These are phyloP conservation scores for Eimeria praecox DNA, from an alignment of 169 alveolate genomes.

Conservation along the genomic window DNA sequence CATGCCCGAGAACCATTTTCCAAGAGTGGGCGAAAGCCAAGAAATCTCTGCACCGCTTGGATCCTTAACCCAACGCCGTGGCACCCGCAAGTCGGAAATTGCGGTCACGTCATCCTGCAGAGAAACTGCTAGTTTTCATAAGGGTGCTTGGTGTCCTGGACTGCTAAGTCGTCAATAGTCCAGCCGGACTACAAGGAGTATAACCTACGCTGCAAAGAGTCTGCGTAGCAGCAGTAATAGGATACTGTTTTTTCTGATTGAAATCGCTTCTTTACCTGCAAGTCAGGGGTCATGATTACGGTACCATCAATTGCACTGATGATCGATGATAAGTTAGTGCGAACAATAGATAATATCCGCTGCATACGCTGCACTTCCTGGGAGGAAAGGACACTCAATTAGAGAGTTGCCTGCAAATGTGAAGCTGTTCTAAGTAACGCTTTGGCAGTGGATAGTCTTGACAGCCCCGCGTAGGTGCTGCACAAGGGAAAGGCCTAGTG, in stretches of 20 bases:
- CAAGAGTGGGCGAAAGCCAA: slow-evolving; percentile 97
- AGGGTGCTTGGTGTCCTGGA: background rate
- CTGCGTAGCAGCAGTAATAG: background rate
- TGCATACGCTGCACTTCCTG: slow-evolving; percentile 98
- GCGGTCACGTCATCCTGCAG: slow-evolving; percentile 88
- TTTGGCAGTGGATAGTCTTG: background rate
- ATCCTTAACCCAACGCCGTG: slow-evolving; percentile 97
- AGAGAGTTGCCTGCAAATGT: background rate
- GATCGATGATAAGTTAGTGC: slow-evolving; percentile 92
- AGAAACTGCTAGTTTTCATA: background rate
- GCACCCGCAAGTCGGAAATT: slow-evolving; percentile 93
- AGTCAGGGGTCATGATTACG: slow-evolving; percentile 96
- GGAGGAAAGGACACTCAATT: background rate
- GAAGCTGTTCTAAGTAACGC: background rate
- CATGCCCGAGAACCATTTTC: slow-evolving; percentile 97
- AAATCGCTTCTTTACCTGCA: slow-evolving; percentile 83
- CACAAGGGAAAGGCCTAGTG: background rate
- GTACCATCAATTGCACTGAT: slow-evolving; percentile 97
- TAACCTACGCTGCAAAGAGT: background rate
- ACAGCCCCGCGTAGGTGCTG: background rate
- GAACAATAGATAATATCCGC: slow-evolving; percentile 94
- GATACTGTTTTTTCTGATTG: background rate
- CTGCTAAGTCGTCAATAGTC: background rate
- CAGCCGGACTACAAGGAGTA: background rate
- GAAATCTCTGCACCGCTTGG: slow-evolving; percentile 98